Evolutionary conservation across 2,329 filamentous ascomycete genomes (phyloP).

Genomic region (Apiospora rasikravindrae): DNA sequence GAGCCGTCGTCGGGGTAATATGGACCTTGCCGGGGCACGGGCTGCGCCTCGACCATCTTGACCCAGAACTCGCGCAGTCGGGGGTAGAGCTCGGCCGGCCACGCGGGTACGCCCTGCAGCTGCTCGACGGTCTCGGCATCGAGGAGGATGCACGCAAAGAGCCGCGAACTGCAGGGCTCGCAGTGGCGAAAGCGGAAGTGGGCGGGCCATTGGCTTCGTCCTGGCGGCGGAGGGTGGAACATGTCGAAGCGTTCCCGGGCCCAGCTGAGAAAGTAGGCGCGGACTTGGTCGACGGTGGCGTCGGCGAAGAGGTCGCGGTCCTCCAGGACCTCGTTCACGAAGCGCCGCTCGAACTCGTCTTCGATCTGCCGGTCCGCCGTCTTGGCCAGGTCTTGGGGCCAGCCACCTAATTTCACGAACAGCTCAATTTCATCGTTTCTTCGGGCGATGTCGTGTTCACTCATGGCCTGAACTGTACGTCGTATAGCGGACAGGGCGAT

Average conservation of each 20-base stretch:
- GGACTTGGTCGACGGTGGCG: neutral
- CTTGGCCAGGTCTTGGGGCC: neutral
- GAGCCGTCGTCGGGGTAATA: neutral
- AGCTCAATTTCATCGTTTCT: neutral
- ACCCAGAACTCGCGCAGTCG: neutral
- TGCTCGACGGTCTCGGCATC: constrained; percentile 9
- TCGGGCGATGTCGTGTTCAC: neutral
- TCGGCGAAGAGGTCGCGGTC: neutral
- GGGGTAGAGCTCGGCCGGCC: neutral
- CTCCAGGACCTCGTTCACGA: neutral
- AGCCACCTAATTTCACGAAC: neutral
- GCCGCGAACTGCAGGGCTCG: neutral
- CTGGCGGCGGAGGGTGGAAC: neutral
- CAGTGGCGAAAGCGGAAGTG: neutral
- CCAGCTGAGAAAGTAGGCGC: neutral
- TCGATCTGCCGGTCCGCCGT: neutral
- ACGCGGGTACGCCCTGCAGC: neutral
- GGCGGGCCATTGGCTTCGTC: neutral
- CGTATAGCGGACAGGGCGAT: neutral
- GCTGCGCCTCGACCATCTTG: constrained; percentile 1
- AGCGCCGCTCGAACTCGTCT: neutral
- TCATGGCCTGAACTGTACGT: neutral
- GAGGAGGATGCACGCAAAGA: constrained; percentile 6
- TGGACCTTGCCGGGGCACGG: neutral
- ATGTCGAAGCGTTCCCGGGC: neutral